Conservation (phyloP, 2,329 filamentous ascomycete species). For the Claviceps spartinae region DNA sequence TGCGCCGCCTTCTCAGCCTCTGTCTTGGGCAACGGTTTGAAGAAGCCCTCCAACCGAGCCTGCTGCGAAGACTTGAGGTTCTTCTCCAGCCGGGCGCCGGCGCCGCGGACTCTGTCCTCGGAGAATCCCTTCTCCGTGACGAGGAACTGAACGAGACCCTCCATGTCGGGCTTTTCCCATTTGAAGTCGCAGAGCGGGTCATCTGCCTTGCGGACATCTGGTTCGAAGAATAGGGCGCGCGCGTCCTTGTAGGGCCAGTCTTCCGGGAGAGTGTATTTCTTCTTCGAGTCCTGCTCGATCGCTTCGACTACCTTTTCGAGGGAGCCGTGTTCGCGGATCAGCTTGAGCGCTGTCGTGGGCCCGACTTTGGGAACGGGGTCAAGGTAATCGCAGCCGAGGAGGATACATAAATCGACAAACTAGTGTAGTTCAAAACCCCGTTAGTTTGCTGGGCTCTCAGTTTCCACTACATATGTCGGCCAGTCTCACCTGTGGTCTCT, state of each 20-base stretch:
- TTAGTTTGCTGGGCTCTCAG: conserved; percentile 5
- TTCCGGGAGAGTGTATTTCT: conserved; percentile 78
- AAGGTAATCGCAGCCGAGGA: conserved; percentile 94
- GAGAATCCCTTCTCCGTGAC: conserved; percentile 94
- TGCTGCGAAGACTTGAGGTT: conserved; percentile 86
- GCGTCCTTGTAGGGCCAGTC: conserved; percentile 94
- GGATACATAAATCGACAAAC: conserved; percentile 96
- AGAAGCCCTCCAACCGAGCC: conserved; percentile 86
- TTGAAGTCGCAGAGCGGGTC: conserved; percentile 90
- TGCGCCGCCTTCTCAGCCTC: conserved; percentile 70
- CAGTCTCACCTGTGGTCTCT: conserved; percentile 56
- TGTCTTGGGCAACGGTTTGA: conserved; percentile 83
- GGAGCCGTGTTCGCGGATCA: conserved; percentile 82
- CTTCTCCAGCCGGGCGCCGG: conserved; percentile 69
- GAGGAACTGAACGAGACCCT: conserved; percentile 78
- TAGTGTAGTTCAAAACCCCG: conserved; percentile 21
- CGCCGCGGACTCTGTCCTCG: conserved; percentile 79
- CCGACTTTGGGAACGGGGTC: conserved; percentile 93
- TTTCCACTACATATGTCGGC: background rate
- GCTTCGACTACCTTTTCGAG: conserved; percentile 78
- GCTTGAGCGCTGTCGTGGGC: conserved; percentile 77
- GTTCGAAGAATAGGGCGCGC: conserved; percentile 79
- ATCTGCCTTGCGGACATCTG: conserved; percentile 74
- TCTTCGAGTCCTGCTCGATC: conserved; percentile 61
- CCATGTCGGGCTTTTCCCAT: conserved; percentile 87